Evolutionary conservation across 257 asterid species (phyloP).

Genomic region (Solanum dulcamara): DNA sequence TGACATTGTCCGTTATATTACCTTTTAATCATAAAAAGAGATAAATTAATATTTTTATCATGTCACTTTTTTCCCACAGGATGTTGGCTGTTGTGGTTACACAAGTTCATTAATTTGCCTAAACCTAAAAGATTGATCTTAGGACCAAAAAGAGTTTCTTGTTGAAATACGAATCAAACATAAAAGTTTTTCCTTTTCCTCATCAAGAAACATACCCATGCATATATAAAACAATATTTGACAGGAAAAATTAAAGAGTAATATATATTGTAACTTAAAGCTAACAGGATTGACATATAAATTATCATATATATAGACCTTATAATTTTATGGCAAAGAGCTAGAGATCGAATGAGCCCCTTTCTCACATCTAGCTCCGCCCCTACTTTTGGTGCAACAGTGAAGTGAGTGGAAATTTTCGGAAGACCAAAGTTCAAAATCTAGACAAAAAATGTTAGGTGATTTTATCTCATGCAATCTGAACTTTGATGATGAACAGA

Average conservation of each 20-base stretch:
- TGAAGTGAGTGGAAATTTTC: too few species aligned
- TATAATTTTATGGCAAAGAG: too few species aligned
- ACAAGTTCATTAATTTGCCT: constrained; percentile 20
- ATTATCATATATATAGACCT: not conserved
- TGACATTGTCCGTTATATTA: constrained; percentile 27
- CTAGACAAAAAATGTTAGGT: too few species aligned
- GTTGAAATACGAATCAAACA: not conserved
- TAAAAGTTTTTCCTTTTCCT: not conserved
- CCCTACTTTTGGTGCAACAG: too few species aligned
- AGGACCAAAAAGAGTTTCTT: not conserved
- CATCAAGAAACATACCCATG: not conserved
- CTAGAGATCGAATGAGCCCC: too few species aligned
- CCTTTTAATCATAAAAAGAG: constrained; percentile 25
- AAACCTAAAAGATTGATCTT: constrained; percentile 3
- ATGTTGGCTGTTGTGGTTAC: constrained; percentile 33
- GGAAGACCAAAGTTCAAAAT: not conserved
- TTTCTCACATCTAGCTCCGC: too few species aligned
- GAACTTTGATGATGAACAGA: not conserved
- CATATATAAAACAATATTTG: not conserved
- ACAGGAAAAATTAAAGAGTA: not conserved
- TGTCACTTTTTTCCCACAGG: constrained; percentile 9
- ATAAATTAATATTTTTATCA: constrained; percentile 10
- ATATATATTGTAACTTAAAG: not conserved
- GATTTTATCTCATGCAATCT: too few species aligned
- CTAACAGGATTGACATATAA: not conserved